Evolutionary conservation across 495 filamentous ascomycete genomes (phyloP).

Genomic region (Trichocladium uniseriatum): DNA sequence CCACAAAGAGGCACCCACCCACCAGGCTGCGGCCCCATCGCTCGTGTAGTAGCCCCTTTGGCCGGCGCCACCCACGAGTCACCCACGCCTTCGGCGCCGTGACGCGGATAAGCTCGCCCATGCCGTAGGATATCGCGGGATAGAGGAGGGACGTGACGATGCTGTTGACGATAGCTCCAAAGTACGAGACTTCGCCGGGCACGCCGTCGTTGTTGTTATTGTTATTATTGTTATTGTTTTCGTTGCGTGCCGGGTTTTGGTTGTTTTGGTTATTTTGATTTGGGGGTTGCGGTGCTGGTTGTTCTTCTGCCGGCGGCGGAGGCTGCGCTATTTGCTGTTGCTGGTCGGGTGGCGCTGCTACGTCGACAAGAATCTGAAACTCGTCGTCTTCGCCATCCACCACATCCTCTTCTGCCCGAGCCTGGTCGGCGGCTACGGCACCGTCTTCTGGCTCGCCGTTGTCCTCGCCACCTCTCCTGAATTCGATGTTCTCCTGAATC

Average conservation of each 20-base stretch:
- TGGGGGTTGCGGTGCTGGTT: not conserved
- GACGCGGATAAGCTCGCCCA: conserved; percentile 59
- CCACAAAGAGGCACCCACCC: conserved; percentile 71
- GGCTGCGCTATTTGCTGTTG: not conserved
- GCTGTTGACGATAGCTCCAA: conserved; percentile 24
- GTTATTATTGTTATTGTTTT: conserved; percentile 1
- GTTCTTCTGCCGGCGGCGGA: not conserved
- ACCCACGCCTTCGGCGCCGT: conserved; percentile 56
- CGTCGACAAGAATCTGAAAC: conserved; percentile 15
- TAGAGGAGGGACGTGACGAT: conserved; percentile 33
- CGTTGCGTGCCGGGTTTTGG: not conserved
- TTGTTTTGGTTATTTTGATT: not conserved
- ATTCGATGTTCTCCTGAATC: conserved; percentile 35
- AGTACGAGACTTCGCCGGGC: conserved; percentile 5
- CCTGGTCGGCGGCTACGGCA: conserved; percentile 29
- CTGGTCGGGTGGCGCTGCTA: not conserved
- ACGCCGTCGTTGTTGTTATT: conserved; percentile 7
- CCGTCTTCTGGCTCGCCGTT: conserved; percentile 27
- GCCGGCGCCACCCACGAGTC: conserved; percentile 14
- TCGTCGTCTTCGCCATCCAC: conserved; percentile 27
- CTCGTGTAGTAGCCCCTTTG: conserved; percentile 56
- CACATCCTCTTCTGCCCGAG: conserved; percentile 26
- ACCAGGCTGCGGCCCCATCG: conserved; percentile 72
- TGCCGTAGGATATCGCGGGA: conserved; percentile 38
- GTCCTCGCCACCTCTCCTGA: conserved; percentile 33